Evolutionary conservation across 2,329 filamentous ascomycete genomes (phyloP).

Genomic region (Aspergillus thermomutatus): DNA sequence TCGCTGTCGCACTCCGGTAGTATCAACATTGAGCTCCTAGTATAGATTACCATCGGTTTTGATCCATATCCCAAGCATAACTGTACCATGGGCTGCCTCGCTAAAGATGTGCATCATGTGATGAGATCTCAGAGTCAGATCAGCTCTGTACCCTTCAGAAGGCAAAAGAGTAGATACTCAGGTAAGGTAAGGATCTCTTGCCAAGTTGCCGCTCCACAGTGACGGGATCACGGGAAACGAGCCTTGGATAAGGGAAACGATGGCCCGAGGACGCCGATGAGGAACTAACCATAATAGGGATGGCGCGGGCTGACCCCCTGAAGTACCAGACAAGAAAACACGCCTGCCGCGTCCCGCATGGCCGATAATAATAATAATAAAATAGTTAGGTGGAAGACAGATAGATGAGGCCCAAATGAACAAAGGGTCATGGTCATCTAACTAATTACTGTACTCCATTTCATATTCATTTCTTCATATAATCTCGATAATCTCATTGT

Average conservation of each 20-base stretch:
- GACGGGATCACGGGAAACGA: too few species aligned
- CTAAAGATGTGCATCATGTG: too few species aligned
- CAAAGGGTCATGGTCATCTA: background rate
- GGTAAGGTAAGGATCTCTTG: too few species aligned
- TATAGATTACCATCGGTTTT: too few species aligned
- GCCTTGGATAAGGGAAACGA: background rate
- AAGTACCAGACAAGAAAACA: conserved; percentile 14
- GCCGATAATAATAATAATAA: background rate
- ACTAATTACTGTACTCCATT: background rate
- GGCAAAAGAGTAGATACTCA: too few species aligned
- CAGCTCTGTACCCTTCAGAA: too few species aligned
- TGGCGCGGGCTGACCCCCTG: conserved; percentile 14
- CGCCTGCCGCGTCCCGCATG: conserved; percentile 21
- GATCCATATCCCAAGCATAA: too few species aligned
- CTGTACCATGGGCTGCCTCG: too few species aligned
- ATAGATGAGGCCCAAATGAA: conserved; percentile 1
- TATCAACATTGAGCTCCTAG: too few species aligned
- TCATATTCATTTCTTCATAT: background rate
- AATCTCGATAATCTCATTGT: background rate
- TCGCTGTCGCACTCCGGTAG: background rate
- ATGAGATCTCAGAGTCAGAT: too few species aligned
- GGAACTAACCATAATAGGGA: conserved; percentile 1
- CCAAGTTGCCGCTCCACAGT: too few species aligned
- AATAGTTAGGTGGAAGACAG: background rate
- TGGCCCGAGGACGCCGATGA: conserved; percentile 6